phyloP scores from a whole-genome alignment of 1,284 basidiomycete species.

The Cutaneotrichosporon daszewskae region DNA sequence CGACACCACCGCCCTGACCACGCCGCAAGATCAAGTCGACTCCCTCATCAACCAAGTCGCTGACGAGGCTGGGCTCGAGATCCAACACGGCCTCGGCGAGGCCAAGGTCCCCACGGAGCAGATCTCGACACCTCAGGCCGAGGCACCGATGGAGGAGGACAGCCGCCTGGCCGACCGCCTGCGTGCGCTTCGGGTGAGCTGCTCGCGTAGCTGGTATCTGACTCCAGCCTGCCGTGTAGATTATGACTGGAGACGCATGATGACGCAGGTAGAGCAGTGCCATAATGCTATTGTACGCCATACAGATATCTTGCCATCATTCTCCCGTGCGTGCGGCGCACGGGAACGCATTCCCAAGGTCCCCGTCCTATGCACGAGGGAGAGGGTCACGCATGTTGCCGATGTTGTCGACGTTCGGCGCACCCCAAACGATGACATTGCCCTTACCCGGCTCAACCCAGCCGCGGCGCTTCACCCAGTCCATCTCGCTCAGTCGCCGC shows the following conservation, averaged over 20 bases:
- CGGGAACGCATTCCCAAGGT: not conserved
- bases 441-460: constrained; percentile 28
- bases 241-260: not conserved
- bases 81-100: constrained; percentile 78
- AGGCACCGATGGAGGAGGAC: constrained; percentile 38
- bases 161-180: constrained; percentile 35
- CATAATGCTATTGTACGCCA: constrained; percentile 19
- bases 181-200: constrained; percentile 41
- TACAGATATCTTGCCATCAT: constrained; percentile 10
- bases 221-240: constrained; percentile 4
- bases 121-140: constrained; percentile 29
- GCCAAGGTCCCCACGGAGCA: constrained; percentile 54
- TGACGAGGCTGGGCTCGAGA: constrained; percentile 93
- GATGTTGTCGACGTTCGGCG: constrained; percentile 32
- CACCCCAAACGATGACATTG: constrained; percentile 39
- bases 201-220: not conserved
- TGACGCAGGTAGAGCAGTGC: constrained; percentile 8
- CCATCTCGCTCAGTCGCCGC: constrained; percentile 28
- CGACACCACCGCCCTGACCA: constrained; percentile 83
- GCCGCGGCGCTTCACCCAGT: constrained; percentile 31
- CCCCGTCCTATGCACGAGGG: not conserved
- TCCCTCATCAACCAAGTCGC: constrained; percentile 86
- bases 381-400: constrained; percentile 22
- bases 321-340: not conserved
- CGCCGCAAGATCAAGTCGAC: constrained; percentile 97